A percentile compares a stretch with the other conserved stretches of the same genome.
phyloP scores from a whole-genome alignment of 2,329 filamentous ascomycete species.

The Sporothrix variecibatus region DNA sequence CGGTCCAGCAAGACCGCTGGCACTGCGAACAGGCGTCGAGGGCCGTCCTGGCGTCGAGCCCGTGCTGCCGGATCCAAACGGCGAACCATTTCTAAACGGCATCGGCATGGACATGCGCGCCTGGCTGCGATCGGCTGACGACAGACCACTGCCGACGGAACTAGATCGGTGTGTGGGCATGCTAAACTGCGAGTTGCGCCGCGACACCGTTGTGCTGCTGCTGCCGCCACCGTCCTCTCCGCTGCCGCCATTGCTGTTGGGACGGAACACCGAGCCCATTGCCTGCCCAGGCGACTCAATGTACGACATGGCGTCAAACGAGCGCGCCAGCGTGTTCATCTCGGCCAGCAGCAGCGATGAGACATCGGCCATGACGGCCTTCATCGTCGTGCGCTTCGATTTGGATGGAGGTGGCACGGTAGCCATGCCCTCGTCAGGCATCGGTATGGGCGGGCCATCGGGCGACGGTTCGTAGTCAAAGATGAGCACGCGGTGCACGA shows the following conservation, averaged over 20 bases:
- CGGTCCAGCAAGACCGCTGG: constrained; percentile 47
- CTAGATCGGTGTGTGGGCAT: constrained; percentile 52
- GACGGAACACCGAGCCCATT: constrained; percentile 35
- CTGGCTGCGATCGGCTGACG: constrained; percentile 58
- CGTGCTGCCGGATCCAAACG: constrained; percentile 47
- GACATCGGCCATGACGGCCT: constrained; percentile 77
- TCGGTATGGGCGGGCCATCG: constrained; percentile 52
- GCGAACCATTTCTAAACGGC: constrained; percentile 48
- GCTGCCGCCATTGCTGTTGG: constrained; percentile 44
- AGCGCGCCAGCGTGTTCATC: constrained; percentile 72
- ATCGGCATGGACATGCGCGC: constrained; percentile 81
- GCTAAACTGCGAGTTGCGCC: constrained; percentile 60
- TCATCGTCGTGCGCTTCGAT: constrained; percentile 76
- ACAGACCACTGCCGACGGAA: constrained; percentile 49
- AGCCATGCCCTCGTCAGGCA: constrained; percentile 70
- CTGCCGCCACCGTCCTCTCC: constrained; percentile 8
- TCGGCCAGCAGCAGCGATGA: constrained; percentile 73
- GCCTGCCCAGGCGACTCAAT: constrained; percentile 74
- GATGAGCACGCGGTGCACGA: constrained; percentile 76
- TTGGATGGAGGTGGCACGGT: constrained; percentile 68
- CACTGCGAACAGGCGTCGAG: constrained; percentile 53
- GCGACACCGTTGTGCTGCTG: constrained; percentile 31
- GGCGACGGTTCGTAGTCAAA: constrained; percentile 67
- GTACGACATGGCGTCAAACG: constrained; percentile 69
- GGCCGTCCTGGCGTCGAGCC: constrained; percentile 52